These are phyloP conservation scores for Lignosus rhinocerotis DNA, from an alignment of 1,284 basidiomycete genomes.

Conservation along the genomic window DNA sequence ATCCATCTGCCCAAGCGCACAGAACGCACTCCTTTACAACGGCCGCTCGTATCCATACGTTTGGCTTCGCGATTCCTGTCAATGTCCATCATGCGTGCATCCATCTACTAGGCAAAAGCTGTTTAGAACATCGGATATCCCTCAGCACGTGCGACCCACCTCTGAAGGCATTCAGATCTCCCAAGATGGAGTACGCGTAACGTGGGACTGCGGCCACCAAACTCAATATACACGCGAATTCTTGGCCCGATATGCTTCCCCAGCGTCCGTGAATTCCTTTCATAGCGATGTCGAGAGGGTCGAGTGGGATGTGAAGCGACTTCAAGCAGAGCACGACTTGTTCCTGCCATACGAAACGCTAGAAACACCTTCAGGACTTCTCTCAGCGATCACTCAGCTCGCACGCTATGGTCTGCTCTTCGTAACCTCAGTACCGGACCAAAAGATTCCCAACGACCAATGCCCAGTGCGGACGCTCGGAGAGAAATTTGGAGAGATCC, in stretches of 20 bases:
- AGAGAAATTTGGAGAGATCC: constrained; percentile 70
- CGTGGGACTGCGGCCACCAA: constrained; percentile 60
- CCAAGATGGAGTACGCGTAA: constrained; percentile 47
- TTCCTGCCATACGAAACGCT: constrained; percentile 54
- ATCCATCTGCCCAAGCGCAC: background rate
- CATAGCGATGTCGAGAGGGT: constrained; percentile 39
- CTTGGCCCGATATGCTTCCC: constrained; percentile 41
- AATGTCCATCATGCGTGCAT: constrained; percentile 53
- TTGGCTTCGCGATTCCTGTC: constrained; percentile 60
- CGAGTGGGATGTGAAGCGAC: constrained; percentile 39
- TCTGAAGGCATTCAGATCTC: constrained; percentile 39
- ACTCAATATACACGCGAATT: constrained; percentile 55
- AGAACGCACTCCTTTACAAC: constrained; percentile 19
- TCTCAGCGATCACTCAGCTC: constrained; percentile 57
- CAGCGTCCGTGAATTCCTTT: constrained; percentile 35
- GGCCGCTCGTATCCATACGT: constrained; percentile 32
- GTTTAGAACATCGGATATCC: constrained; percentile 68
- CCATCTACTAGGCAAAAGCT: constrained; percentile 62
- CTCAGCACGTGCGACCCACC: constrained; percentile 43
- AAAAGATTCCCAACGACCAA: constrained; percentile 50
- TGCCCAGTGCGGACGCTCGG: constrained; percentile 74
- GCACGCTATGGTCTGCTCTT: constrained; percentile 57
- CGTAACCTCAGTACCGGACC: constrained; percentile 58
- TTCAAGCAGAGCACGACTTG: constrained; percentile 40
- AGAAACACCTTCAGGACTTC: constrained; percentile 42